Evolutionary conservation across 371 early-diverging fungal species (phyloP).

Genomic region (Chytridium lagenaria): DNA sequence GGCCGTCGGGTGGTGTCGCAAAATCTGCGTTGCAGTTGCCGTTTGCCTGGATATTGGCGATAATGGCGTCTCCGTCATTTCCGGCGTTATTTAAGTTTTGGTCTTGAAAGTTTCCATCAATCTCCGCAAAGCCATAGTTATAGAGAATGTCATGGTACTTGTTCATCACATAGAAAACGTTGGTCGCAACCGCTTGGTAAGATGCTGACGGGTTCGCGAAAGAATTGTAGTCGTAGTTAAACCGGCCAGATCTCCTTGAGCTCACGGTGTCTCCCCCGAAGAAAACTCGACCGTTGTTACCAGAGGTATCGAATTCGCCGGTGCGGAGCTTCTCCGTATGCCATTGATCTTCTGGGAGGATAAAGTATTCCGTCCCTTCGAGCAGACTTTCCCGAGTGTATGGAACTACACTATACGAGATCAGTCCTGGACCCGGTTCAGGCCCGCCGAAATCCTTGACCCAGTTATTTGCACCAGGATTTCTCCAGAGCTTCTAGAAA

Average conservation of each 20-base stretch:
- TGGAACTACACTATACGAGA: no score
- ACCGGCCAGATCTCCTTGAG: neutral
- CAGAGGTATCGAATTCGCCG: neutral
- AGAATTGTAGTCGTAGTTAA: neutral
- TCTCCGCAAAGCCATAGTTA: constrained; percentile 88
- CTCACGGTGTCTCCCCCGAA: neutral
- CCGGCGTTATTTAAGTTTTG: neutral
- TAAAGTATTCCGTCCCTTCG: no score
- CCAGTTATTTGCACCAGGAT: constrained; percentile 35
- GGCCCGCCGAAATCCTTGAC: neutral
- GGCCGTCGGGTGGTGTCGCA: constrained; percentile 38
- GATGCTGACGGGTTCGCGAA: neutral
- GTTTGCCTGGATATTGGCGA: constrained; percentile 44
- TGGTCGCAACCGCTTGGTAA: constrained; percentile 77
- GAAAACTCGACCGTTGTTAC: neutral
- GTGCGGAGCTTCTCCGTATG: constrained; percentile 40
- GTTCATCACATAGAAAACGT: constrained; percentile 89
- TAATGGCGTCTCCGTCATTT: constrained; percentile 46
- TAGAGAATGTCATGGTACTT: constrained; percentile 64
- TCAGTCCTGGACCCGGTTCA: no score
- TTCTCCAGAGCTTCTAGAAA: constrained; percentile 23
- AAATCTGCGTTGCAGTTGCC: constrained; percentile 41
- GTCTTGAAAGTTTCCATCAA: constrained; percentile 84
- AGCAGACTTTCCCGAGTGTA: no score
- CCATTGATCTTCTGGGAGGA: no score